Conservation (phyloP, 2,329 filamentous ascomycete genomes). For the Penicillium occitanis region DNA sequence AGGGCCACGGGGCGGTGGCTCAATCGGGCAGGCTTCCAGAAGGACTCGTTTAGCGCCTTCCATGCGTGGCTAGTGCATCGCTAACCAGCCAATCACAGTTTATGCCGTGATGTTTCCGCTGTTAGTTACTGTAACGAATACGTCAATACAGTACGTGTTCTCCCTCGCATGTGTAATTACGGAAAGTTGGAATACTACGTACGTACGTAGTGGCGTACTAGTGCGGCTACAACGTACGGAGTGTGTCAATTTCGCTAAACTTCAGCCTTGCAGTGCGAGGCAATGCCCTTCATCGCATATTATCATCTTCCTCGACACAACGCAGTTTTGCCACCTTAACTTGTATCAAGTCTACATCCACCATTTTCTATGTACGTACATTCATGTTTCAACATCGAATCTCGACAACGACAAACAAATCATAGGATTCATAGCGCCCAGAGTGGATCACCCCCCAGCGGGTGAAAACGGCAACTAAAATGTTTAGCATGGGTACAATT, state of each 20-base stretch:
- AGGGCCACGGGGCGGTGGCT: conserved; percentile 12
- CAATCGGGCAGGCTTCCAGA: conserved; percentile 20
- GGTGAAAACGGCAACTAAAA: conserved; percentile 18
- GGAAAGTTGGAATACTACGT: not conserved
- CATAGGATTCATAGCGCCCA: conserved; percentile 4
- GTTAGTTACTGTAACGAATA: not conserved
- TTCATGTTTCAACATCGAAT: not conserved
- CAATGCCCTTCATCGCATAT: not conserved
- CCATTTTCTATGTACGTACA: not conserved
- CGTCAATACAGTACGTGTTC: not conserved
- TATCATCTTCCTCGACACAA: not conserved
- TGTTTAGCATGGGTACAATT: not conserved
- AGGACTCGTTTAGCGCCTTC: conserved; percentile 10
- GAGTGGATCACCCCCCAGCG: conserved; percentile 8
- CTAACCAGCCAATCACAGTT: not conserved
- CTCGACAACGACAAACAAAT: too few species aligned
- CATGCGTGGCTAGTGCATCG: conserved; percentile 9
- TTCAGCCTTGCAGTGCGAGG: not conserved
- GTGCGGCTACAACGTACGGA: not conserved
- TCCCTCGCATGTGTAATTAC: conserved; percentile 1
- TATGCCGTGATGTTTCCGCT: not conserved
- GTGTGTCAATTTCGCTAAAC: not conserved
- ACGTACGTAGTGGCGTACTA: not conserved
- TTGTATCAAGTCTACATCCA: not conserved
- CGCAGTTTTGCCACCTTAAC: not conserved